Conservation (phyloP, 2,329 filamentous ascomycete species). For the Cladophialophora carrionii region DNA sequence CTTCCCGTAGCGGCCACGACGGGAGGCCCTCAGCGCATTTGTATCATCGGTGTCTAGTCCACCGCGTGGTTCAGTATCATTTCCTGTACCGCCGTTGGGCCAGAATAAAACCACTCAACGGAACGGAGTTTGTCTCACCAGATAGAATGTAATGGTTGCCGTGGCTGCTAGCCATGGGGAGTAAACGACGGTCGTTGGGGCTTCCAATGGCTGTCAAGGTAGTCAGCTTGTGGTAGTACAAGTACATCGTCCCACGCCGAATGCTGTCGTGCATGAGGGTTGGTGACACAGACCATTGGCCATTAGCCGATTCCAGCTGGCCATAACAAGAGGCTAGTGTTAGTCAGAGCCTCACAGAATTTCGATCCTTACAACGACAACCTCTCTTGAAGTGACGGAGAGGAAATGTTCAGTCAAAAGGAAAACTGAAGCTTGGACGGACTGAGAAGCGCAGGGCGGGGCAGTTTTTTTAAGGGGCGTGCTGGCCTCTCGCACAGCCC, state of each 20-base stretch:
- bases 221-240: background rate
- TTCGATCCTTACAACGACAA: background rate
- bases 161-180: background rate
- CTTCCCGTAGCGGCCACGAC: background rate
- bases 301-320: slow-evolving; percentile 8
- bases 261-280: slow-evolving; percentile 22
- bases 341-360: slow-evolving; percentile 11
- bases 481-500: slow-evolving; percentile 14
- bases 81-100: background rate
- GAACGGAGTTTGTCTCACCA: background rate
- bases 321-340: slow-evolving; percentile 7
- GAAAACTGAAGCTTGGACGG: slow-evolving; percentile 6
- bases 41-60: background rate
- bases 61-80: background rate
- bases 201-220: background rate
- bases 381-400: background rate
- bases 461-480: slow-evolving; percentile 8
- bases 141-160: background rate
- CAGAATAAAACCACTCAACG: background rate
- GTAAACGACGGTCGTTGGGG: background rate
- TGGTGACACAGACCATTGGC: slow-evolving; percentile 25
- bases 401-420: background rate
- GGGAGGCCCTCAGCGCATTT: background rate
- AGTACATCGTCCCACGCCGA: background rate
- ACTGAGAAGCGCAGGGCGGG: slow-evolving; percentile 11